Evolutionary conservation across 345 rosid species (phyloP).

Genomic region (Populus simonii): DNA sequence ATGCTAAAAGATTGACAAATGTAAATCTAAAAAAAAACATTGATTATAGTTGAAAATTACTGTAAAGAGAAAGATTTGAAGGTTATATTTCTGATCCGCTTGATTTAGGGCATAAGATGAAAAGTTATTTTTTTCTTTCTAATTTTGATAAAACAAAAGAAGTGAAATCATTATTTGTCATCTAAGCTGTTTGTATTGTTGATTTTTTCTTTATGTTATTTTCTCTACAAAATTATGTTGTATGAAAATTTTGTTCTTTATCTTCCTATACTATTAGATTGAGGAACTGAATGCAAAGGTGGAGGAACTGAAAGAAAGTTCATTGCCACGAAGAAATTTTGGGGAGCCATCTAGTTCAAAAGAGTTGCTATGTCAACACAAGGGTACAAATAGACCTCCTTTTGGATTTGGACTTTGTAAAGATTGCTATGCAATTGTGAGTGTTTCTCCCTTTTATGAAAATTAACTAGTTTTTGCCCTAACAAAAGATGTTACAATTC

Average conservation of each 20-base stretch:
- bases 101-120: not conserved
- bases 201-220: not conserved
- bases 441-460: conserved; percentile 17
- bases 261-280: conserved; percentile 44
- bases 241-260: conserved; percentile 1
- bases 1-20: too few relatives aligned
- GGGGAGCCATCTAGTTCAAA: conserved; percentile 26
- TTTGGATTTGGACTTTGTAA: conserved; percentile 68
- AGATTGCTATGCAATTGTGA: conserved; percentile 62
- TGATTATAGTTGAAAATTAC: not conserved
- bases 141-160: not conserved
- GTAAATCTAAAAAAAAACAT: not conserved
- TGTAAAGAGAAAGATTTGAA: not conserved
- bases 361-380: conserved; percentile 65
- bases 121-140: too few relatives aligned
- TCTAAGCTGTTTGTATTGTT: not conserved
- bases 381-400: conserved; percentile 35
- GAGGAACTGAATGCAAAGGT: conserved; percentile 66
- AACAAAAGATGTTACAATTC: not conserved
- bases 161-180: not conserved
- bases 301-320: conserved; percentile 39
- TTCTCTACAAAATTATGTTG: not conserved
- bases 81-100: not conserved
- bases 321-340: conserved; percentile 25
- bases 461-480: not conserved